Evolutionary conservation across 495 filamentous ascomycete genomes (phyloP), one percentile per base, ranked within the genome.

Genomic region (Penicillium coffeae): DNA sequence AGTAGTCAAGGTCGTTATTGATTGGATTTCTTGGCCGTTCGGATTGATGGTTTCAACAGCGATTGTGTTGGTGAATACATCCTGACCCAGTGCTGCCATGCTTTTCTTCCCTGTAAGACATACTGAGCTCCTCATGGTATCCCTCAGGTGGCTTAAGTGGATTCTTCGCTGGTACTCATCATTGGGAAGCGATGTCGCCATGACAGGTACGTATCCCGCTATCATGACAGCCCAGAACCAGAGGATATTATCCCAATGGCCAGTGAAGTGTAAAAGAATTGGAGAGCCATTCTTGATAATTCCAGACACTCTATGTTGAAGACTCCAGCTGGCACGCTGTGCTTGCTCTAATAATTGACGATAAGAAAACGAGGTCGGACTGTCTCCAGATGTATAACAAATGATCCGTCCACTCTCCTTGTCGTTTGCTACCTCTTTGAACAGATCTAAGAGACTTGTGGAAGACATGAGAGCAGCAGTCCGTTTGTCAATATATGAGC

Each of bases 141-240:
- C 19, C 4, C 45, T 34, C 12, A 71, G 66, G 64, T 65, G 48
- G 8, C 40, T 16, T 14, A 78, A 42, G 48, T 72, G 68, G 19
- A 60, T 58, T 16, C 49, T 8, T 6, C 70, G 63, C n/a, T 68
- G 50, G 2, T 55, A 51, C 0, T 49, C 20, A 45, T 71, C 62
- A 12, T 69, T 62, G 25, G 56, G 56, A 21, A 76, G 56, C 18
- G 66, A 60, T 13, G 65, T 60, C 1, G 70, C 72, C 19, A 74
- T 55, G 16, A 59, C 70, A 9, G 74, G 75, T 8, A 75, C 43
- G 9, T 52, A 63, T 2, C 66, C 66, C 10, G 72, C 69, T 7
- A 61, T 45, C 7, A 71, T 42, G 13, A 71, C 63, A 12, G 69
- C 60, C 74, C 73, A 79, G 49, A 76, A 70, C 70, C 66, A 79